These are phyloP conservation scores for Tuber melanosporum DNA, from an alignment of 495 filamentous ascomycete genomes.

Conservation along the genomic window DNA sequence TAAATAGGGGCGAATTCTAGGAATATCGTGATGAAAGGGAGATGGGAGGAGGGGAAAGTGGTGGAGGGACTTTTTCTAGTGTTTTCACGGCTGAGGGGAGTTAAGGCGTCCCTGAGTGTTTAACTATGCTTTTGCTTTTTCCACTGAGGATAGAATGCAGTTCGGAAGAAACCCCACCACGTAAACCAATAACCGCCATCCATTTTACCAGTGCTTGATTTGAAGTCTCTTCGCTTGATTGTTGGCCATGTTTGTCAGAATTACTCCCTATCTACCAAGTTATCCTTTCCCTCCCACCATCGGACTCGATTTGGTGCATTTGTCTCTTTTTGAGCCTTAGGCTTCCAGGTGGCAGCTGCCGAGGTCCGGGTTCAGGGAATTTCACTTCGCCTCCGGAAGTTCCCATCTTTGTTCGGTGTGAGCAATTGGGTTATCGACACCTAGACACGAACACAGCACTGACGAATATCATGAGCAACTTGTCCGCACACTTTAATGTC, in stretches of 20 bases:
- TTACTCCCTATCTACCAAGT: neutral
- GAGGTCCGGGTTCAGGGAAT: neutral
- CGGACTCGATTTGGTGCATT: neutral
- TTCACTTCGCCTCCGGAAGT: neutral
- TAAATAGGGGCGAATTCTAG: neutral
- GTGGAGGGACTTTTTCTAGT: neutral
- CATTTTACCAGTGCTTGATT: neutral
- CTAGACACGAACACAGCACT: neutral
- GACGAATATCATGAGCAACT: too few relatives aligned
- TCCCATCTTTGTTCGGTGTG: neutral
- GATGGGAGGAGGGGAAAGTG: neutral
- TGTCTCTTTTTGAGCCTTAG: neutral
- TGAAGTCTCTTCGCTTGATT: neutral
- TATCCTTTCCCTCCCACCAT: neutral
- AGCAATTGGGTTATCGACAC: neutral
- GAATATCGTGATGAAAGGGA: neutral
- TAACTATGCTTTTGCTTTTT: neutral
- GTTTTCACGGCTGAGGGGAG: neutral
- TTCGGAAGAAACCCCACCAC: neutral
- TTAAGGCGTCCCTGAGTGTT: neutral
- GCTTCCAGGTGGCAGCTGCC: neutral
- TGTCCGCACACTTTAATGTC: too few relatives aligned
- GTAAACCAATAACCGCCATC: neutral
- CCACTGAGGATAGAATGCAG: neutral
- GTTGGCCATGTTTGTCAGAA: neutral